Base-by-base conservation (phyloP, 78 protist genomes). In the Thecamonas trahens region DNA sequence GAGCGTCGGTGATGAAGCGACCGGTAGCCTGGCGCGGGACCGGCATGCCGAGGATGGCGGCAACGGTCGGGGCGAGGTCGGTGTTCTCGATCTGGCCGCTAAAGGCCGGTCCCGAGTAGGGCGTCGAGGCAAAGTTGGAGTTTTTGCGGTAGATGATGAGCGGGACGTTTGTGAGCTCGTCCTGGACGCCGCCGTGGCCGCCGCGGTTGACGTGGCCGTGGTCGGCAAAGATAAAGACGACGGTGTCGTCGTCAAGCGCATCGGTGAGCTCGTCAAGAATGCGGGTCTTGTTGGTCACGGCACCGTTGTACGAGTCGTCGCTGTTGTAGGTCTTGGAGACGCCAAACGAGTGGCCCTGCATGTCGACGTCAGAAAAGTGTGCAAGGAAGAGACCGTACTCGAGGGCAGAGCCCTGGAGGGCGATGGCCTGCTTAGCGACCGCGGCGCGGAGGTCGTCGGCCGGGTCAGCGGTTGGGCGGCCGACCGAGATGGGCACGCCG, bases 321-420 rank as follows among this genome's bases (percentile, higher is more conserved):
- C 2, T 53, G 38, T 73, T 73, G 60, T 38, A 35, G 24, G 24
- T 11, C 24, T 5, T 7, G 14, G 6, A 2, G 53, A 61, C 69
- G 44, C 78, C 78, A 6, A 0, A 73, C 20, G 26, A 18, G 47
- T 73, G 78, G 32, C 78, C 78, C 17, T 35, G 66, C 1, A 61
- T 7, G 47, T 73, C 78, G 17, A 50, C 53, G 49, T 73, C 52
- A 31, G 50, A 29, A 17, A 24, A 44, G 50, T 61, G 66, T 7
- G 31, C 13, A 14, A 61, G 66, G 50, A 61, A 40, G 22, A 61
- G 39, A 9, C 3, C 26, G 38, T 61, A 61, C 13, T 61, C 28
- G 53, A 2, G 6, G 14, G 24, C 4, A 3, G 13, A 4, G 26
- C 14, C 53, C 24, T 7, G 3, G 14, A 2, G 24, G 17, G 6